Evolutionary conservation across 805 yeast species (phyloP), one percentile per base, ranked within the genome.

Genomic region (Aciculoconidium aculeatum): DNA sequence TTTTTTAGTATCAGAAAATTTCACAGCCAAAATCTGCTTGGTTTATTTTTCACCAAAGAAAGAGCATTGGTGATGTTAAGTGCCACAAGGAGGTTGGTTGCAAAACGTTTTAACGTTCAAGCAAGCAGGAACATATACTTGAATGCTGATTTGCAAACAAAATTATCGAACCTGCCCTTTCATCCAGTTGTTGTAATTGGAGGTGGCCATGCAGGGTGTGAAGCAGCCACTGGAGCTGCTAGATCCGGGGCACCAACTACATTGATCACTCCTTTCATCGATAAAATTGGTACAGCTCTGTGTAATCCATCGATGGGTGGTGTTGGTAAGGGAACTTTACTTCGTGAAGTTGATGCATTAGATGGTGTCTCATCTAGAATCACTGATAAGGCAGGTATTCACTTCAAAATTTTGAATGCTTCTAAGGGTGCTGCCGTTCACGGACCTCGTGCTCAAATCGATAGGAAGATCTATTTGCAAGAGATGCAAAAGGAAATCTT

Each of bases 221-320:
- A 92, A 55, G 98, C 99, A 0, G 92, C 95, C 2, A 69, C 96
- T 0, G 97, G 90, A 0, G 67, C 95, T 1, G 95, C 97, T 1
- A 66, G 99, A 38, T 50, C 83, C 1, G 96, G 96, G 0, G 70
- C 80, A 2, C 37, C 48, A 3, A 80, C 95, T 0, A 61, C 78
- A 2, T 61, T 92, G 15, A 65, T 92, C 2, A 88, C 98, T 0
- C 97, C 95, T 2, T 70, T 66, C 25, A 47, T 75, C 18, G 51
- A 65, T 16, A 83, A 85, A 47, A 77, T 92, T 9, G 99, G 99
- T 0, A 82, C 94, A 0, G 92, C 96, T 12, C 86, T 96, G 1
- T 92, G 99, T 54, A 92, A 92, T 51, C 99, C 99, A 7, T 87
- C 84, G 23, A 84, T 87, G 80, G 99, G 98, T 20, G 99, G 99